Percentiles rank a stretch among this genome's conserved stretches.
Conservation (phyloP, 768 basidiomycete species). For the Leccinum variicolor region DNA sequence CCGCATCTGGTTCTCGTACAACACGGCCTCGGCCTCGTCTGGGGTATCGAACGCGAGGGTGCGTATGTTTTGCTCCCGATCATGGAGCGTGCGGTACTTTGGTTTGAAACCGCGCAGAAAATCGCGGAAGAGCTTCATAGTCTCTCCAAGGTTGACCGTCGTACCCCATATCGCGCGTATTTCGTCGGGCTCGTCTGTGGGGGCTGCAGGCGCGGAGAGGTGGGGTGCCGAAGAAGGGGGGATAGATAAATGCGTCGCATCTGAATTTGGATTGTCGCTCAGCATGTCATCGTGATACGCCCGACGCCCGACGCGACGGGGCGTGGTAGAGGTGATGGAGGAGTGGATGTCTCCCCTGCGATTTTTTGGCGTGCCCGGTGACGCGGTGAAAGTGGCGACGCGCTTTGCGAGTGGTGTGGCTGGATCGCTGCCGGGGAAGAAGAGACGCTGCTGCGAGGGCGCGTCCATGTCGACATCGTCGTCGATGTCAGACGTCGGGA, state of each 20-base stretch:
- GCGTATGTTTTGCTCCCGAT: slow-evolving; percentile 56
- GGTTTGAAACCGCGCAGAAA: slow-evolving; percentile 92
- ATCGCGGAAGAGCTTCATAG: slow-evolving; percentile 86
- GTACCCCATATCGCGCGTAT: slow-evolving; percentile 98
- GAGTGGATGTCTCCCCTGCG: slow-evolving; percentile 28
- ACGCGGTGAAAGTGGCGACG: slow-evolving; percentile 22
- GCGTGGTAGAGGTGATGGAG: slow-evolving; percentile 33
- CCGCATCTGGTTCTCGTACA: slow-evolving; percentile 81
- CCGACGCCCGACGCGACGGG: slow-evolving; percentile 17
- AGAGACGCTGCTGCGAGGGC: slow-evolving; percentile 21
- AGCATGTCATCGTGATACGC: slow-evolving; percentile 21
- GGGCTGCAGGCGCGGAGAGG: slow-evolving; percentile 59
- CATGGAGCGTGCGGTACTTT: slow-evolving; percentile 77
- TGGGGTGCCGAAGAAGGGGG: slow-evolving; percentile 53
- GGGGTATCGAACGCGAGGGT: slow-evolving; percentile 54
- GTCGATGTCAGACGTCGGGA: slow-evolving; percentile 56
- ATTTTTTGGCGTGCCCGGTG: slow-evolving; percentile 44
- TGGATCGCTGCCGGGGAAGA: slow-evolving; percentile 34
- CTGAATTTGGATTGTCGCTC: slow-evolving; percentile 47
- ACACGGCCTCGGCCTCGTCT: slow-evolving; percentile 59
- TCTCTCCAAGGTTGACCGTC: slow-evolving; percentile 86
- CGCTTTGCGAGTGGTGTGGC: slow-evolving; percentile 46
- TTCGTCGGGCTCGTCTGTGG: slow-evolving; percentile 75
- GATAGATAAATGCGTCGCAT: slow-evolving; percentile 53
- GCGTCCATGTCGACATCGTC: slow-evolving; percentile 56